A percentile compares a stretch with the other conserved stretches of the same genome.
Conservation (phyloP, 2,329 filamentous ascomycete species). For the Chrysoporthe austroafricana region DNA sequence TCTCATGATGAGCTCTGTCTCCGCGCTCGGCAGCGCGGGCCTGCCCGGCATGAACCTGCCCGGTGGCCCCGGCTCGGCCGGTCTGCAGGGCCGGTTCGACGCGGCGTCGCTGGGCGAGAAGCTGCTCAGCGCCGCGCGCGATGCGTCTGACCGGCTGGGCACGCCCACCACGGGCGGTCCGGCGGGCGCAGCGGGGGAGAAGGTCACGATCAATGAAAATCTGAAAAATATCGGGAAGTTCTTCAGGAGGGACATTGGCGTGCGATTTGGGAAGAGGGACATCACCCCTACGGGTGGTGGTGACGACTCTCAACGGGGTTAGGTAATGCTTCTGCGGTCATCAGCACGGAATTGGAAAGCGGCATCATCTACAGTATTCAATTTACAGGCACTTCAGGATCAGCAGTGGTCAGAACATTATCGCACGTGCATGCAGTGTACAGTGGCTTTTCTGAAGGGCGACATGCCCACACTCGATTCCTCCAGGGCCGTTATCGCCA, state of each 20-base stretch:
- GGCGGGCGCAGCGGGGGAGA: slow-evolving; percentile 46
- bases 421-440: slow-evolving; percentile 1
- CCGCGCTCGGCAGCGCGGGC: slow-evolving; percentile 42
- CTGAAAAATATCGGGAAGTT: slow-evolving; percentile 96
- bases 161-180: slow-evolving; percentile 50
- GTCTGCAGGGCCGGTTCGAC: slow-evolving; percentile 64
- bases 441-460: too few relatives aligned
- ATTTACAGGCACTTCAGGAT: not conserved
- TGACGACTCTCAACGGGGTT: slow-evolving; percentile 28
- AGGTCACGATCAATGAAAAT: slow-evolving; percentile 86
- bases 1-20: slow-evolving; percentile 55
- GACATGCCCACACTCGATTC: not conserved
- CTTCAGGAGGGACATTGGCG: slow-evolving; percentile 84
- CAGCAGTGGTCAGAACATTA: slow-evolving; percentile 7
- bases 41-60: slow-evolving; percentile 42
- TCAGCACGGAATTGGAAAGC: not conserved
- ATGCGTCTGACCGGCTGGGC: slow-evolving; percentile 79
- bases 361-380: not conserved
- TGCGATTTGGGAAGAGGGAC: slow-evolving; percentile 70
- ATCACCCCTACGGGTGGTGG: slow-evolving; percentile 40
- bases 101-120: slow-evolving; percentile 83
- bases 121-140: slow-evolving; percentile 83
- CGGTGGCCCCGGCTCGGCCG: slow-evolving; percentile 40
- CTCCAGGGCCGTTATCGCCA: not conserved
- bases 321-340: not conserved